Conservation (phyloP, 192 early-diverging fungal genomes). For the Umbelopsis sp. region DNA sequence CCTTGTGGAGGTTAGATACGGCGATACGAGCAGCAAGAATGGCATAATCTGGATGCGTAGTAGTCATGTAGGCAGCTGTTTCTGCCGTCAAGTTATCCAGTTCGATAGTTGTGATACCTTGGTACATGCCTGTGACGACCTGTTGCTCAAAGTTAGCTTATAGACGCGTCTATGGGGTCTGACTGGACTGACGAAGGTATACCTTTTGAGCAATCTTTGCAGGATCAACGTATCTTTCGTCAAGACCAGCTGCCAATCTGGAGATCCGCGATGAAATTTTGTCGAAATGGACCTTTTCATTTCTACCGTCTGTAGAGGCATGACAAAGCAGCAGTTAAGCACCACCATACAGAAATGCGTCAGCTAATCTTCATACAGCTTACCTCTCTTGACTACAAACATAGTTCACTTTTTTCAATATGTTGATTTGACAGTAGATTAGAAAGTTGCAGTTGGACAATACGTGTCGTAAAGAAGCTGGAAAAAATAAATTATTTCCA, state of each 20-base stretch:
- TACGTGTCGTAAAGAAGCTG: neutral
- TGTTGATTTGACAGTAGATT: neutral
- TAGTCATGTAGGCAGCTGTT: constrained; percentile 85
- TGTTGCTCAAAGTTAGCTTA: constrained; percentile 27
- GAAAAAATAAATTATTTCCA: neutral
- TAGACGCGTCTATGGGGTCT: neutral
- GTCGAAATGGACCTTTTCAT: constrained; percentile 90
- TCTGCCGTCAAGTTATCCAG: constrained; percentile 97
- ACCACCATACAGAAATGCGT: neutral
- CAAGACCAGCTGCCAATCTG: constrained; percentile 94
- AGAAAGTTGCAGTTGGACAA: constrained; percentile 9
- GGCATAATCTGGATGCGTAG: constrained; percentile 95
- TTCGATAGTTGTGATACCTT: constrained; percentile 95
- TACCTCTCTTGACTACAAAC: constrained; percentile 51
- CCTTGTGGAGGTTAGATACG: constrained; percentile 91
- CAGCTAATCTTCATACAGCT: neutral
- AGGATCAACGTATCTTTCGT: constrained; percentile 91
- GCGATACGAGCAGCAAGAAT: constrained; percentile 95
- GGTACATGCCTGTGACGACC: constrained; percentile 93
- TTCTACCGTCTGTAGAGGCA: constrained; percentile 59
- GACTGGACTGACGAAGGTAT: neutral
- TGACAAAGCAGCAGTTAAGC: neutral
- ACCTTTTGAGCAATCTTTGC: constrained; percentile 92
- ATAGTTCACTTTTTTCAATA: constrained; percentile 24
- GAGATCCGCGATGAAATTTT: constrained; percentile 91